Base-by-base conservation (phyloP, 345 rosid genomes). In the Pelargonium nanum region DNA sequence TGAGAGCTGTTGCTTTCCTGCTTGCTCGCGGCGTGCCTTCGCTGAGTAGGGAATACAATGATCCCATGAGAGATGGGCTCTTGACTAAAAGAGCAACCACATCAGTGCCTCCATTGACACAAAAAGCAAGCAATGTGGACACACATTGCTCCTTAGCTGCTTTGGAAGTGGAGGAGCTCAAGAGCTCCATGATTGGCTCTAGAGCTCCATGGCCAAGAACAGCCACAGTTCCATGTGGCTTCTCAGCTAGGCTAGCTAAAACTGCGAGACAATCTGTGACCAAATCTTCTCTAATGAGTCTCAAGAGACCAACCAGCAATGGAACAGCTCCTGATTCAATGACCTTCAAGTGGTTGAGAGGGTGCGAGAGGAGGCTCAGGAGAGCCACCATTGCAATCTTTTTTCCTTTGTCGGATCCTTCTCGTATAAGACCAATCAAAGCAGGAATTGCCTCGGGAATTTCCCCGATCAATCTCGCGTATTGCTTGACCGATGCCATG, bases 331-430 rank as follows among this genome's bases (percentile, higher is more conserved):
- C 86, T 0, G 87, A 69, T 30, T 80, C 80, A 68, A 91, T 78
- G 7, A 83, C 83, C 24, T 78, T 83, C 72, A 70, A 65, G 57
- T 80, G 84, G 59, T 91, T 88, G 13, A 64, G 78, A 0, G 76
- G 28, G 56, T 88, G 80, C 61, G 70, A 59, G 22, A 88, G 68
- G 70, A 88, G 80, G 64, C 87, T 83, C 57, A 81, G 70, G 60
- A 88, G 72, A 1, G 90, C 89, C 62, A 85, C 87, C 23, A 88
- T 62, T 22, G 95, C 94, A 21, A 83, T 91, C 73, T 84, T 86
- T 64, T 75, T 86, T 24, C 85, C 70, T 0, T 79, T 72, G 65
- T 80, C 69, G 22, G 65, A 51, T 24, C 75, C 82, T 10, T 71
- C 60, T 53, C 62, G 72, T n/a, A 84, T 63, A 75, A 88, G 63